Evolutionary conservation across 257 asterid species (phyloP).

Genomic region (Forsythia suspensa): DNA sequence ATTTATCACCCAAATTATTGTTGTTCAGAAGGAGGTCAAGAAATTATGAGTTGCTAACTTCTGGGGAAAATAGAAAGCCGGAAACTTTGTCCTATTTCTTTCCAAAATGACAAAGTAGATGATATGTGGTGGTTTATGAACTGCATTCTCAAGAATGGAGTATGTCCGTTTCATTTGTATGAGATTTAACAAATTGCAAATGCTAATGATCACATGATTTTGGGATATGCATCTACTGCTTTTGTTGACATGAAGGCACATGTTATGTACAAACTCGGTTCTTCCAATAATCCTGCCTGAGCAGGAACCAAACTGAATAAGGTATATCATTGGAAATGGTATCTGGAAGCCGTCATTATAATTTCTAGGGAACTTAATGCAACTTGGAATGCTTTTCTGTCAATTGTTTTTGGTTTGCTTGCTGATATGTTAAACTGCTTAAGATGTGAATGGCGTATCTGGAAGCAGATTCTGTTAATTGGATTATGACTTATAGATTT

Average conservation of each 20-base stretch:
- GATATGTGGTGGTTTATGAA: conserved; percentile 4
- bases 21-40: neutral
- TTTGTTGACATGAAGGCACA: conserved; percentile 5
- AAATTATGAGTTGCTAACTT: neutral
- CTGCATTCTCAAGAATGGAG: conserved; percentile 1
- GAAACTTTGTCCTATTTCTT: neutral
- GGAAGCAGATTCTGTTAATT: neutral
- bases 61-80: neutral
- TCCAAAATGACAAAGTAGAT: neutral
- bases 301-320: neutral
- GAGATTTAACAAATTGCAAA: neutral
- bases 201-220: neutral
- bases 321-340: neutral
- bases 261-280: neutral
- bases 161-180: neutral
- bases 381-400: conserved; percentile 14
- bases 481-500: conserved; percentile 17
- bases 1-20: neutral
- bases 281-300: neutral
- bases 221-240: neutral
- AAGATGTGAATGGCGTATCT: neutral
- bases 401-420: neutral
- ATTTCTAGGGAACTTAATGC: neutral
- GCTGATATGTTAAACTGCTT: neutral
- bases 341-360: conserved; percentile 5